Base-by-base conservation (phyloP, 2,329 filamentous ascomycete species). In the Talaromyces sp. region DNA sequence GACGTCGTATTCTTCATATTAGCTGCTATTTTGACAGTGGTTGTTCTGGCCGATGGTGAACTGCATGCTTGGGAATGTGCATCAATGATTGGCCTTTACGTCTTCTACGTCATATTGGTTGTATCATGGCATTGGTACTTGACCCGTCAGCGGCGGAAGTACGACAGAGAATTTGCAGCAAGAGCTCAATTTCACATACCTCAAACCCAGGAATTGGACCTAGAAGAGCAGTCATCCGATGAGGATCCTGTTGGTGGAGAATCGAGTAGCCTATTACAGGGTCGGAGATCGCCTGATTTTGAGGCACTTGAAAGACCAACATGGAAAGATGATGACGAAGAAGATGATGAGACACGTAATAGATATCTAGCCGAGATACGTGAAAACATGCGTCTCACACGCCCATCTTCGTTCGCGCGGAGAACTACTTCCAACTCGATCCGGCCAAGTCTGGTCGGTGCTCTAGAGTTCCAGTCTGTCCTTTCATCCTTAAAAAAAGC, bases 1-100 rank as follows among this genome's bases (percentile, higher is more conserved):
- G 95, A 99, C 72, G 89, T 98, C 11, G 84, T 87, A 63, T 99
- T 97, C 79, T 99, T 99, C 75, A 89, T 96, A 62, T 82, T 91
- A 12, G 91, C 95, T 1, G 89, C 95, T 16, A 83, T 84, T 64
- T 97, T 98, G 76, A 92, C 90, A 72, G 90, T 97, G 84, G 80
- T 88, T 2, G 93, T 98, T 69, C 78, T 99, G 21, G 87, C 89
- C 39, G 95, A 99, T 73, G 93, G 93, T 0, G 84, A 85, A 63
- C 81, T 99, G 58, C 85, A 90, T 65, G 78, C 95, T 6, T 98
- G 92, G 92, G 95, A 99, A 76, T 96, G 93, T 68, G 84, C 84
- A 65, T 80, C 84, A 63, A 99, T 99, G 95, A 92, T 99, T 62
- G 88, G 81, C 14, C 96, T 96, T 73, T 99, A 99, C 74, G 68